Percentiles rank a stretch among this genome's conserved stretches.
Conservation (phyloP, 768 basidiomycete genomes). For the Gloeostereum incarnatum region DNA sequence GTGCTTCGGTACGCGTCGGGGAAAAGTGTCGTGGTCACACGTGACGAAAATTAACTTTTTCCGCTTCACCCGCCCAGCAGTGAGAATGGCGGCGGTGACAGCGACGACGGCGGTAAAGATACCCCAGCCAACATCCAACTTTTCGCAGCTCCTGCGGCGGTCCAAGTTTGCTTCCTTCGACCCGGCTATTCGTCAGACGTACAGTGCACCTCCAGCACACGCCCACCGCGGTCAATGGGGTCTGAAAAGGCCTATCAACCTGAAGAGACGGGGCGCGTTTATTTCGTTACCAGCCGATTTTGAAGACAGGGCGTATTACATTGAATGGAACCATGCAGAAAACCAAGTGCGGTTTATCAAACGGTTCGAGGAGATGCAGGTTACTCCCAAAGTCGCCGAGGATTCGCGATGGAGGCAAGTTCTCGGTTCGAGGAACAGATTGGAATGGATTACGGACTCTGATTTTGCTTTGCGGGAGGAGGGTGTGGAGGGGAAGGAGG, state of each 20-base stretch:
- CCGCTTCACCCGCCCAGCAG: too few relatives aligned
- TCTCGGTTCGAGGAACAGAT: conserved; percentile 23
- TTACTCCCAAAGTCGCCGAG: conserved; percentile 19
- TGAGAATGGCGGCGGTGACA: conserved; percentile 9
- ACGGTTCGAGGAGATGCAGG: conserved; percentile 55
- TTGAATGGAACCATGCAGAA: conserved; percentile 68
- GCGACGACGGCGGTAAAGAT: conserved; percentile 1
- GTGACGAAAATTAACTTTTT: too few relatives aligned
- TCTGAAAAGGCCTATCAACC: conserved; percentile 71
- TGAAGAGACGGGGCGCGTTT: conserved; percentile 52
- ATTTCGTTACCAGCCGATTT: conserved; percentile 53
- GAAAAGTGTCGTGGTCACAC: too few relatives aligned
- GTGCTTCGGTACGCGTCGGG: too few relatives aligned
- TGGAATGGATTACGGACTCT: conserved; percentile 32
- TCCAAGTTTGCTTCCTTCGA: conserved; percentile 80
- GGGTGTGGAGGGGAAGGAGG: conserved; percentile 11
- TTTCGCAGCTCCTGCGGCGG: conserved; percentile 67
- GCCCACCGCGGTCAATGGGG: conserved; percentile 79
- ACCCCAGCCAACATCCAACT: conserved; percentile 47
- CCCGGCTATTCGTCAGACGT: conserved; percentile 69
- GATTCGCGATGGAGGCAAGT: conserved; percentile 26
- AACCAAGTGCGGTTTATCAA: conserved; percentile 57
- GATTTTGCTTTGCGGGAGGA: conserved; percentile 25
- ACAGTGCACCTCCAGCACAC: conserved; percentile 60
- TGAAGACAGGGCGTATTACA: conserved; percentile 68